Evolutionary conservation across 139 green algal species (phyloP), one percentile per base, ranked within the genome.

Genomic region (Chlorella sp.): DNA sequence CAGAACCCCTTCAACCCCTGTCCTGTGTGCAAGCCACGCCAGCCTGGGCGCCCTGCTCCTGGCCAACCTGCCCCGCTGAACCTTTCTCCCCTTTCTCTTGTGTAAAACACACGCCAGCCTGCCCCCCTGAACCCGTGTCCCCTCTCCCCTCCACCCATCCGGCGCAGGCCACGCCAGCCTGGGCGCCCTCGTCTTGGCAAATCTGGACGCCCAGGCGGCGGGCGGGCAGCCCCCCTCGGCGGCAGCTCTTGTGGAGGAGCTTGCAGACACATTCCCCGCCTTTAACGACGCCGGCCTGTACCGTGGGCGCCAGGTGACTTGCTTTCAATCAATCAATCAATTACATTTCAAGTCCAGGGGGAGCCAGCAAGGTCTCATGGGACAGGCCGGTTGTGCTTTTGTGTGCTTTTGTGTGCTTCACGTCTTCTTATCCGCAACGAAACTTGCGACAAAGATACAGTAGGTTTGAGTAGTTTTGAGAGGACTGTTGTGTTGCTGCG

Each of bases 1-100:
- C n/a, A n/a, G n/a, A n/a, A n/a, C 28, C 3, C 69, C 32, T 5
- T 79, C 19, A 9, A 9, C 11, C 64, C 64, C 2, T 77, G 3
- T 80, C 19, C n/a, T 24, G 1, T 19, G 2, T 57, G 85, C 85
- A 89, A 71, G 71, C 69, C 69, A 73, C 4, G 26, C 71, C 85
- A 89, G 71, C 71, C 85, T 89, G 71, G 85, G 85, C 26, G 85
- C 85, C 18, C 48, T 83, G 19, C 28, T 89, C n/a, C 71, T 89
- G 3, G 40, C 69, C 19, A 82, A 57, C n/a, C 71, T 89, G 42
- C n/a, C n/a, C n/a, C n/a, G n/a, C n/a, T n/a, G n/a, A n/a, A n/a
- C n/a, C n/a, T n/a, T n/a, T n/a, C n/a, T n/a, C n/a, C n/a, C n/a
- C n/a, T n/a, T n/a, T n/a, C n/a, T n/a, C n/a, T n/a, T n/a, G n/a